Conservation (phyloP, 202 grass and related monocot genomes). For the Digitaria exilis region DNA sequence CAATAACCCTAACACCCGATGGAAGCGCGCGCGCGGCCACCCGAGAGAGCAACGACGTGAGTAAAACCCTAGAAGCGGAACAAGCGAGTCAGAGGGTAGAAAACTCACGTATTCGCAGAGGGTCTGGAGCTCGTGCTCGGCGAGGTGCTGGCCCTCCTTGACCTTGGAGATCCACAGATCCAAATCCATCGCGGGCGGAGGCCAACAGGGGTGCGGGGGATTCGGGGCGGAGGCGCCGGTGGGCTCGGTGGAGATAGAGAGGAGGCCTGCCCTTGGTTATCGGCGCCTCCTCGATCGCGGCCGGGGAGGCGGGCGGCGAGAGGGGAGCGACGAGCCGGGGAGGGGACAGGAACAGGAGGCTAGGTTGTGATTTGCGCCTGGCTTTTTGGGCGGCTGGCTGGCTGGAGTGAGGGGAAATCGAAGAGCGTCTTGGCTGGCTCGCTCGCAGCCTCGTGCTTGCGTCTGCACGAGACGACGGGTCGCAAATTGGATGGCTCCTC, state of each 20-base stretch:
- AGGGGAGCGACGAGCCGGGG: neutral
- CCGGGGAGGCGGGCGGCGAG: neutral
- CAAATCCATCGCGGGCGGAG: constrained; percentile 70
- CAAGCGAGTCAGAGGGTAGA: neutral
- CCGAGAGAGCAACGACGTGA: neutral
- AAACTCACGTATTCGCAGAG: constrained; percentile 96
- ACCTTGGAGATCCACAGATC: constrained; percentile 99
- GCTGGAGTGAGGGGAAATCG: constrained; percentile 21
- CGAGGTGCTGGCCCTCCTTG: constrained; percentile 97
- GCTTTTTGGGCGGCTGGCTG: constrained; percentile 17
- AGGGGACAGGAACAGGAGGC: neutral
- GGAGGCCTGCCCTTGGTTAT: constrained; percentile 18
- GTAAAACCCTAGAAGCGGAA: constrained; percentile 38
- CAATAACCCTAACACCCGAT: constrained; percentile 50
- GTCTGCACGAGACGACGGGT: constrained; percentile 22
- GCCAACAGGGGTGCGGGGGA: neutral
- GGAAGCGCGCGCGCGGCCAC: neutral
- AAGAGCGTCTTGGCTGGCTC: constrained; percentile 26
- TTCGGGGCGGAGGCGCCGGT: neutral
- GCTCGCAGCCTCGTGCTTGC: constrained; percentile 55
- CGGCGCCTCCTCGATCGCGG: constrained; percentile 45
- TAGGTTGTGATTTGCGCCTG: constrained; percentile 42
- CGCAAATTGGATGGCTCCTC: constrained; percentile 12
- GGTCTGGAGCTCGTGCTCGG: constrained; percentile 97
- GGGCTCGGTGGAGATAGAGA: neutral